A percentile compares a stretch with the other conserved stretches of the same genome.
phyloP scores from a whole-genome alignment of 495 filamentous ascomycete species.

The Antarctomyces pellizariae region DNA sequence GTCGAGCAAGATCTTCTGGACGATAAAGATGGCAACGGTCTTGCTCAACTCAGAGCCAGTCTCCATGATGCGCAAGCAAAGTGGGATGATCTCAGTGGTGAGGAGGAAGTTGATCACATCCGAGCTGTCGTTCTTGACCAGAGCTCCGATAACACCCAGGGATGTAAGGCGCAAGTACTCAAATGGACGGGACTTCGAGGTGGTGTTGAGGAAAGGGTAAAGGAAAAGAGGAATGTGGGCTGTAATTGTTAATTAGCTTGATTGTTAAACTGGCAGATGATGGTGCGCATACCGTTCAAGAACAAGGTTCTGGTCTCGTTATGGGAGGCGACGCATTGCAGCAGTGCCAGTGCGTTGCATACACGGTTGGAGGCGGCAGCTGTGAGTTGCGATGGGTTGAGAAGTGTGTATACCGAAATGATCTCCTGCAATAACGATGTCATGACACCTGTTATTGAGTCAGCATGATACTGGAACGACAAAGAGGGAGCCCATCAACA shows the following conservation, averaged over 20 bases:
- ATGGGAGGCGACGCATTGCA: constrained; percentile 95
- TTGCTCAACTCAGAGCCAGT: constrained; percentile 96
- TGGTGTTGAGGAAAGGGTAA: constrained; percentile 97
- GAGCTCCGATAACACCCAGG: constrained; percentile 87
- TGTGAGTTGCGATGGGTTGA: constrained; percentile 92
- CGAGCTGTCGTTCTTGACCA: constrained; percentile 97
- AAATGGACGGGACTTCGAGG: constrained; percentile 92
- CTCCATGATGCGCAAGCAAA: constrained; percentile 98
- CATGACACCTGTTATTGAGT: constrained; percentile 59
- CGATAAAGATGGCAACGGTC: constrained; percentile 98
- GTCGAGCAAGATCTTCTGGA: constrained; percentile 97
- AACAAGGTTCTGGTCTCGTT: constrained; percentile 89
- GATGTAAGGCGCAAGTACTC: constrained; percentile 96
- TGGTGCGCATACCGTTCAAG: constrained; percentile 44
- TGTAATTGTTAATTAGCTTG: constrained; percentile 15
- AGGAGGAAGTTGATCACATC: constrained; percentile 98
- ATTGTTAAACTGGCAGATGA: constrained; percentile 1
- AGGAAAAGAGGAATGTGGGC: constrained; percentile 98
- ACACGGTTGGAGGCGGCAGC: constrained; percentile 92
- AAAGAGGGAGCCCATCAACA: constrained; percentile 12
- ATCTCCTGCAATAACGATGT: constrained; percentile 94
- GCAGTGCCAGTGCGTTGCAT: constrained; percentile 87
- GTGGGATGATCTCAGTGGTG: constrained; percentile 94
- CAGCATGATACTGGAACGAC: no score
- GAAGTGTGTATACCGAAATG: constrained; percentile 88